phyloP scores from a whole-genome alignment of 2,329 filamentous ascomycete species.

The Aureobasidium leucospermi region DNA sequence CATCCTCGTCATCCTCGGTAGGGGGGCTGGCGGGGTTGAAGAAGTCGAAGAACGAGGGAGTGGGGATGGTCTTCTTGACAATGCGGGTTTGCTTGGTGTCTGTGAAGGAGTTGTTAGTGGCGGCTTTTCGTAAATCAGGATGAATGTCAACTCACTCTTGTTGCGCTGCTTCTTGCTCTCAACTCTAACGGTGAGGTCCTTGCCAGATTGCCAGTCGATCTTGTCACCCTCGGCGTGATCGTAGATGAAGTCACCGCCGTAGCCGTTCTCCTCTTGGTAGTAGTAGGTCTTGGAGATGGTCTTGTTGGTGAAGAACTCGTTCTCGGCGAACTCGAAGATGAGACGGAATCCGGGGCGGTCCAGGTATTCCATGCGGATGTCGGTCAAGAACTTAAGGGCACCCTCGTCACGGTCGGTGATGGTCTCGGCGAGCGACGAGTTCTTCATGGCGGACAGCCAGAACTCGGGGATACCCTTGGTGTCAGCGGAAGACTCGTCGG shows the following conservation, averaged over 20 bases:
- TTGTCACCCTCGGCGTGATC: conserved; percentile 97
- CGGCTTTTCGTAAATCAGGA: background rate
- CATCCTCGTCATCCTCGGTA: conserved; percentile 68
- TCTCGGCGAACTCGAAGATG: conserved; percentile 93
- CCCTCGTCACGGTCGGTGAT: conserved; percentile 96
- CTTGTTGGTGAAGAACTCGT: conserved; percentile 97
- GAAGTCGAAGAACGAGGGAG: conserved; percentile 97
- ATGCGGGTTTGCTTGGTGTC: conserved; percentile 99
- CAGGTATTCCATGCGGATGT: conserved; percentile 98
- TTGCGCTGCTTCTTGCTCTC: conserved; percentile 99
- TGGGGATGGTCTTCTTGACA: conserved; percentile 98
- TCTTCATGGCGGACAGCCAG: conserved; percentile 99
- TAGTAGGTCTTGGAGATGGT: conserved; percentile 96
- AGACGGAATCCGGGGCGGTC: conserved; percentile 96
- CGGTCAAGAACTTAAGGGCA: conserved; percentile 79
- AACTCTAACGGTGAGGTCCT: conserved; percentile 87
- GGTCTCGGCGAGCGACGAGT: conserved; percentile 96
- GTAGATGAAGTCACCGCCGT: conserved; percentile 98
- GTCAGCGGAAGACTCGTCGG: conserved; percentile 44
- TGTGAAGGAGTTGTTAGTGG: conserved; percentile 34
- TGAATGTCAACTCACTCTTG: conserved; percentile 66
- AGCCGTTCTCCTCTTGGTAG: conserved; percentile 98
- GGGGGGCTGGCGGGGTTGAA: conserved; percentile 92
- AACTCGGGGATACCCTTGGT: conserved; percentile 91
- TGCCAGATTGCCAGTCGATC: conserved; percentile 91